These are phyloP conservation scores for Aspergillus hortae DNA, from an alignment of 2,329 filamentous ascomycete genomes.

Conservation along the genomic window DNA sequence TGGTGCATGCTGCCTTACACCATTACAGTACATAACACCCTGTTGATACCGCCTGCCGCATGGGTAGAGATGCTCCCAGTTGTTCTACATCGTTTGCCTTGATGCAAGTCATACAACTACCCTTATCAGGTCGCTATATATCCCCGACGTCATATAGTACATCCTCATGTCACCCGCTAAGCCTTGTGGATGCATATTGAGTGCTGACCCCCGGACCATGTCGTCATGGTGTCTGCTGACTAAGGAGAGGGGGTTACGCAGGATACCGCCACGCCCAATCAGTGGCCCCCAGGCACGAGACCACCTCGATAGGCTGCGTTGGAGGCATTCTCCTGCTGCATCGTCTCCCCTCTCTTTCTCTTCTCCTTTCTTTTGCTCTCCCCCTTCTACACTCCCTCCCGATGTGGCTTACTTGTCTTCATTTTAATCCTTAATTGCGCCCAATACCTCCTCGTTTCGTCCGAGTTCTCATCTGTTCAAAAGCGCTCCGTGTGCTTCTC, in stretches of 20 bases:
- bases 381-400: conserved; percentile 6
- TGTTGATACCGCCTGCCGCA: no score
- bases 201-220: background rate
- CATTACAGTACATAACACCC: no score
- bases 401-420: conserved; percentile 5
- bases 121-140: no score
- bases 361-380: conserved; percentile 3
- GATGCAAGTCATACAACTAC: no score
- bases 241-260: background rate
- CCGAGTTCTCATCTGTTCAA: background rate
- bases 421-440: conserved; percentile 1
- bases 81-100: no score
- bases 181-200: background rate
- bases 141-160: no score
- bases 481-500: background rate
- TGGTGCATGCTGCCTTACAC: background rate
- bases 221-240: background rate
- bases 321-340: conserved; percentile 14
- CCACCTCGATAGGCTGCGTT: conserved; percentile 5
- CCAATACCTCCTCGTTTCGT: background rate
- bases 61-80: no score
- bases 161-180: no score
- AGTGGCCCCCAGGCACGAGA: conserved; percentile 6
- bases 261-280: conserved; percentile 5
- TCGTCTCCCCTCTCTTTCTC: conserved; percentile 9